Base-by-base conservation (phyloP, 148 eudicot genomes). In the Pharnaceum exiguum region DNA sequence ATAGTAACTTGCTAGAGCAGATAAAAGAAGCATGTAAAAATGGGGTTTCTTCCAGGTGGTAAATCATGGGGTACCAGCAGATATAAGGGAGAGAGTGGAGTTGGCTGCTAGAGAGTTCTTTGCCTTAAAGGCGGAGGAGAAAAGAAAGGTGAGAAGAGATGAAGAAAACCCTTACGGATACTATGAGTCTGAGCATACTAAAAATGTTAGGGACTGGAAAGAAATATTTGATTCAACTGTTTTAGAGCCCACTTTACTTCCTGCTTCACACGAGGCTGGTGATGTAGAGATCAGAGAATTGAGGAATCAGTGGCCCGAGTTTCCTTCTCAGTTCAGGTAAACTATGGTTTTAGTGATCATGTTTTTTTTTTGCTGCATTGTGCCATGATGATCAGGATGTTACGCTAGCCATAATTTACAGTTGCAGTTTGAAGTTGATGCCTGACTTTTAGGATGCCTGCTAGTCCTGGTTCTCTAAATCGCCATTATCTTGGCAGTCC, bases 31-130 rank as follows among this genome's bases (percentile, higher is more conserved):
- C 86, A 0, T 71, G 77, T 59, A 23, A 59, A 55, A 66, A 17
- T 81, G 86, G 86, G 86, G 86, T 0, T 81, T 81, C 60, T 81
- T 81, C 50, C 79, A 77, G 47, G 82, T 81, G 51, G 63, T 77
- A 66, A 66, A 81, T 57, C 86, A 81, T 11, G 80, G 82, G 1
- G 75, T 81, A 26, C 66, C 79, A 3, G 2, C 47, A 22, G 57
- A 55, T 19, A 71, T 54, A 27, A 70, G 69, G 1, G 59, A 75
- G 39, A 62, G 51, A 15, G 36, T 66, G 3, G 79, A 81, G 39
- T 2, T 33, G 0, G 77, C 42, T 4, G 59, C 75, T 32, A 69
- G 79, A 8, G 25, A 38, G 23, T 81, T 81, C 68, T 81, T 81
- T 25, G 24, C 21, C 15, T 74, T 68, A 36, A 37, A 68, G 17